A percentile compares a stretch with the other conserved stretches of the same genome.
phyloP scores from a whole-genome alignment of 1,284 basidiomycete species.

The Rhodotorula sp. region DNA sequence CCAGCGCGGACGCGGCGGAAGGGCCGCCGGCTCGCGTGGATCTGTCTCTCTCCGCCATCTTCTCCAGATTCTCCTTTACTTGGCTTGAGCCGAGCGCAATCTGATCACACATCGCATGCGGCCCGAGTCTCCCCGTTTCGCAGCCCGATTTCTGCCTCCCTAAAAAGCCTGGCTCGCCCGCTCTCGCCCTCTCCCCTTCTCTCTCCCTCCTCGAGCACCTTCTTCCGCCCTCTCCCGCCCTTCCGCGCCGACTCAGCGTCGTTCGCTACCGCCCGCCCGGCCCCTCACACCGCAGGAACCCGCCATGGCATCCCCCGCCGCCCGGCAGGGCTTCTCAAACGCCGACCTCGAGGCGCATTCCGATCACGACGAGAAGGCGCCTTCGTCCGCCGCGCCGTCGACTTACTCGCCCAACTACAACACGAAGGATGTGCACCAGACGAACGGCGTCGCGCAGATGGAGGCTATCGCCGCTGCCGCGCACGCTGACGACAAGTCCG shows the following conservation, averaged over 20 bases:
- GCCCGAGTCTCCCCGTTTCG: background rate
- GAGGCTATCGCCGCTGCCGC: constrained; percentile 2
- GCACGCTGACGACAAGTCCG: background rate
- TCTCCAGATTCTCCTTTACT: background rate
- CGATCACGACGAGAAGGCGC: background rate
- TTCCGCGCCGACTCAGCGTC: background rate
- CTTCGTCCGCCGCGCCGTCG: background rate
- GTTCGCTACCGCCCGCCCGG: background rate
- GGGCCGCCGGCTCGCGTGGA: no score
- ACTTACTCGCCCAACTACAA: background rate
- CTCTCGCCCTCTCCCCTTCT: background rate
- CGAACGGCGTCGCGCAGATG: constrained; percentile 2
- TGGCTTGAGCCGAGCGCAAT: background rate
- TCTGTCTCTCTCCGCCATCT: background rate
- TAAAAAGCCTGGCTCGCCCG: background rate
- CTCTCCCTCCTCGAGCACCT: background rate
- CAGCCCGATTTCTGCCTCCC: background rate
- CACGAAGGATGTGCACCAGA: background rate
- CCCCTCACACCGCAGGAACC: background rate
- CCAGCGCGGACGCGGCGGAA: no score
- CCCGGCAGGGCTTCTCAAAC: background rate
- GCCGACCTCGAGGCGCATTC: constrained; percentile 3
- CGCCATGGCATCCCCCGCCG: background rate
- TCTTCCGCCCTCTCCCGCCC: background rate
- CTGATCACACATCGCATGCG: background rate